Conservation (phyloP, 163 green algal species). For the Smithsoniella earleae region DNA sequence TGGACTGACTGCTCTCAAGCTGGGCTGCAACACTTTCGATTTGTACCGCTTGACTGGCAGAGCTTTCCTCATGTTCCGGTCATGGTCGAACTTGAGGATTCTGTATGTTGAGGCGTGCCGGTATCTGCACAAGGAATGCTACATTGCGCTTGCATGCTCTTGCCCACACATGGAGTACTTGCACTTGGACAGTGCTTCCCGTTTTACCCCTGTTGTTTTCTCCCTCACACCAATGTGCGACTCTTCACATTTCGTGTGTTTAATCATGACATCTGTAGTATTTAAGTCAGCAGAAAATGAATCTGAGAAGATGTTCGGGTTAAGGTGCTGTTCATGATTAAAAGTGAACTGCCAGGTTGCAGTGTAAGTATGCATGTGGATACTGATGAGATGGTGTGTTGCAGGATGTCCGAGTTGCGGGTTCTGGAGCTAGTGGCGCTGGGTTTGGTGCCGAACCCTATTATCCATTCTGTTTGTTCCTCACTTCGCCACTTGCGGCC, state of each 20-base stretch:
- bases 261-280: too few species aligned
- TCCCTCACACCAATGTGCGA: neutral
- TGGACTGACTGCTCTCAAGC: neutral
- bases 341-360: too few species aligned
- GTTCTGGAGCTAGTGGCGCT: conserved; percentile 25
- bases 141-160: neutral
- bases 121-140: neutral
- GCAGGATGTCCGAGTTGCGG: conserved; percentile 11
- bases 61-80: conserved; percentile 1
- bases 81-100: neutral
- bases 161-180: conserved; percentile 7
- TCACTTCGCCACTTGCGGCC: neutral
- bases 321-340: neutral
- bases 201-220: neutral
- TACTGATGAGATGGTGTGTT: too few species aligned
- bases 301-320: neutral
- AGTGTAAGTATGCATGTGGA: too few species aligned
- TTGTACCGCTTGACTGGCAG: conserved; percentile 19
- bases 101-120: conserved; percentile 24
- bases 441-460: neutral
- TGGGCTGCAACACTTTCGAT: conserved; percentile 24
- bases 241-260: neutral
- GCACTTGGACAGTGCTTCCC: conserved; percentile 5
- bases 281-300: too few species aligned
- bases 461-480: neutral